Evolutionary conservation across 768 basidiomycete species (phyloP), one percentile per base, ranked within the genome.

Genomic region (Lactarius quietus): DNA sequence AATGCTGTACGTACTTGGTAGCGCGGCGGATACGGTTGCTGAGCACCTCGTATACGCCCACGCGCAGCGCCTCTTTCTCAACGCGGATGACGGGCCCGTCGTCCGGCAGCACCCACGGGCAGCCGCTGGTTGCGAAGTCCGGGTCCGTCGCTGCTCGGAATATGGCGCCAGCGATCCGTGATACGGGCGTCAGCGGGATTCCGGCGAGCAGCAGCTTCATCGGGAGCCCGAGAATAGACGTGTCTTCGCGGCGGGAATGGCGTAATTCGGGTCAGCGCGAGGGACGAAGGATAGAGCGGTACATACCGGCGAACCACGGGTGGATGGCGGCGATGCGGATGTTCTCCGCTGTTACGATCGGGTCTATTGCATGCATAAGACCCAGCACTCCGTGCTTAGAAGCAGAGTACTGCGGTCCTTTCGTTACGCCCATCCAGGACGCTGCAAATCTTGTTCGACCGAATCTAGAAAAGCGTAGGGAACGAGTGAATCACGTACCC

Each of bases 351-450:
- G 41, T 29, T 26, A 68, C 65, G 35, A 69, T 64, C 33, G 61
- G 55, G 33, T 66, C 54, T 14, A 76, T 36, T 1, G 71, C 60
- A 8, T 72, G 70, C 70, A 72, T 69, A n/a, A 78, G 53, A 5
- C 76, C 77, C 5, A 76, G 63, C 8, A 78, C 61, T 12, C 64
- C 76, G 57, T 75, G 75, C 60, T 76, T 77, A 31, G 76, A 69
- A 2, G 74, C 71, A 12, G 59, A 54, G 63, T 78, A 77, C 9
- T 72, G 63, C 6, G 73, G 69, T 15, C 61, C 75, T 18, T 57
- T 31, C 0, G 69, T 41, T 20, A 74, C 28, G 0, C 70, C 72
- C 18, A 54, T 31, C 67, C 73, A 74, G 3, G 73, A 74, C 2
- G 76, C 74, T 74, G 41, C 12, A 12, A 8, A 29, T 51, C 10